phyloP scores from a whole-genome alignment of 768 basidiomycete species.

The Coprinellus micaceus region DNA sequence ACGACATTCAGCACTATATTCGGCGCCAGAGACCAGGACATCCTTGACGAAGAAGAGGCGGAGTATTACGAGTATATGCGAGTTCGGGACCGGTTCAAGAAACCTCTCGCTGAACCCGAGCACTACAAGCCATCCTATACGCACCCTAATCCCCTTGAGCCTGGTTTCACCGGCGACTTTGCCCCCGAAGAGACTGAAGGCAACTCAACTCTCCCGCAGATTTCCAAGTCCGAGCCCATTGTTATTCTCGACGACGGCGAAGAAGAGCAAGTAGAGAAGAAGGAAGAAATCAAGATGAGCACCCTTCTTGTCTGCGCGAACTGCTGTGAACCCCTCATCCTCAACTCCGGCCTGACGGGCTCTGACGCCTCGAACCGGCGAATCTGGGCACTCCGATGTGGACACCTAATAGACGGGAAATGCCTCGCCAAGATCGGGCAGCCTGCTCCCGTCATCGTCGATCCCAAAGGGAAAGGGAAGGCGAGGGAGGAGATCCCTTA shows the following conservation, averaged over 20 bases:
- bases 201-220: constrained; percentile 22
- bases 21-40: neutral
- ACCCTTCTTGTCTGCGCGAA: constrained; percentile 61
- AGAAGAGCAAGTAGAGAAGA: constrained; percentile 11
- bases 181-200: constrained; percentile 33
- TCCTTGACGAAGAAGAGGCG: neutral
- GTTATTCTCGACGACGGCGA: constrained; percentile 49
- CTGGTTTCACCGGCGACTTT: constrained; percentile 73
- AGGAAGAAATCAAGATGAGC: constrained; percentile 19
- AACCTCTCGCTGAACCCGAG: constrained; percentile 20
- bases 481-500: constrained; percentile 29
- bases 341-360: constrained; percentile 45
- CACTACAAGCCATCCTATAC: constrained; percentile 62
- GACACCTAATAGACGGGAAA: constrained; percentile 76
- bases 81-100: neutral
- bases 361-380: constrained; percentile 43
- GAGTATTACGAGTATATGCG: neutral
- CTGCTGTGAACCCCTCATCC: constrained; percentile 62
- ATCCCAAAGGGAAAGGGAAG: constrained; percentile 44
- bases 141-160: constrained; percentile 49
- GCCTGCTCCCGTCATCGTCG: constrained; percentile 26
- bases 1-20: constrained; percentile 2
- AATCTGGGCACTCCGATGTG: constrained; percentile 73
- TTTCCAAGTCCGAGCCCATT: constrained; percentile 34
- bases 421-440: constrained; percentile 59